Evolutionary conservation across 1,284 basidiomycete species (phyloP).

Genomic region (Agroathelia rolfsii): DNA sequence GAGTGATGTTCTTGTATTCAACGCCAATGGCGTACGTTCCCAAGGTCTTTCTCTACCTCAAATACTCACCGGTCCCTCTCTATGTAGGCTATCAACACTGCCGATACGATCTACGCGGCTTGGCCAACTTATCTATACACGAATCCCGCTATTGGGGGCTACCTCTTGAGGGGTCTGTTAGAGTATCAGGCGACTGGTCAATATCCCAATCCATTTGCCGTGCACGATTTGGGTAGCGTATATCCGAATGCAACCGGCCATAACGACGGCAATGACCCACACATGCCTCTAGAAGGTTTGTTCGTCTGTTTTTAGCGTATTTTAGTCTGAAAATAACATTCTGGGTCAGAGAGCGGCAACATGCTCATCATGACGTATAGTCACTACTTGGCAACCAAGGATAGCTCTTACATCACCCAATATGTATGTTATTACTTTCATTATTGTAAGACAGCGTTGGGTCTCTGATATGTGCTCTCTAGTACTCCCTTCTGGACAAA

Average conservation of each 20-base stretch:
- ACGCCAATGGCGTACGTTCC: conserved; percentile 28
- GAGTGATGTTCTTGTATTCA: conserved; percentile 36
- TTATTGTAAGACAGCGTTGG: neutral
- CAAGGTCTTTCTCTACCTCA: too few relatives aligned
- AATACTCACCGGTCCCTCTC: neutral
- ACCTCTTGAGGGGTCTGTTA: conserved; percentile 35
- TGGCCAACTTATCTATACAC: conserved; percentile 37
- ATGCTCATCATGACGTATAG: conserved; percentile 15
- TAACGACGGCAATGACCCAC: too few relatives aligned
- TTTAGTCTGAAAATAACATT: too few relatives aligned
- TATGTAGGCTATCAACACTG: conserved; percentile 30
- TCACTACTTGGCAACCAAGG: conserved; percentile 13
- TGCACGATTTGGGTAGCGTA: conserved; percentile 34
- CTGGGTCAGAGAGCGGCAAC: conserved; percentile 14
- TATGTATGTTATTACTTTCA: conserved; percentile 4
- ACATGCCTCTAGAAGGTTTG: too few relatives aligned
- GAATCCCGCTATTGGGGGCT: conserved; percentile 29
- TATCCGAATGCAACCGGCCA: too few relatives aligned
- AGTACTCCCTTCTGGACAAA: conserved; percentile 24
- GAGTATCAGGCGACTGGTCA: conserved; percentile 25
- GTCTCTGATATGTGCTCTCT: neutral
- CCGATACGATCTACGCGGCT: conserved; percentile 37
- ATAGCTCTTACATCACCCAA: conserved; percentile 10
- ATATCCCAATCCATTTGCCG: conserved; percentile 24
- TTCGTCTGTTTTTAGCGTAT: too few relatives aligned